These are phyloP conservation scores for Aspergillus biplanus DNA, from an alignment of 495 filamentous ascomycete species.

Conservation along the genomic window DNA sequence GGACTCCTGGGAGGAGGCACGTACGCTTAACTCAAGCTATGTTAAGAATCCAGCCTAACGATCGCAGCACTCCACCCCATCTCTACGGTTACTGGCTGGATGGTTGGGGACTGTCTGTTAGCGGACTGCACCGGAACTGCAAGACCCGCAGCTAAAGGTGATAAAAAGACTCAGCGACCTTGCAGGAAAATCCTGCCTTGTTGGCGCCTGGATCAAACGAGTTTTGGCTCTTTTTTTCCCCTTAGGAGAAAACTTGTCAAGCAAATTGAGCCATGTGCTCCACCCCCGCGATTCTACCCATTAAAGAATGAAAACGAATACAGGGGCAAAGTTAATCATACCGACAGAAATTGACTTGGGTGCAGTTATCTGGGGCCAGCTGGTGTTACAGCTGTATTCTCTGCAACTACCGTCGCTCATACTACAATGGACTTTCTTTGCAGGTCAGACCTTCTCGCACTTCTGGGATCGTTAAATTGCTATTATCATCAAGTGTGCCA, in stretches of 20 bases:
- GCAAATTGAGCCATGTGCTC: not conserved
- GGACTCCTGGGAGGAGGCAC: not conserved
- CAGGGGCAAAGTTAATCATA: not conserved
- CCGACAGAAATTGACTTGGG: constrained; percentile 21
- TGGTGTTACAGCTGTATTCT: constrained; percentile 22
- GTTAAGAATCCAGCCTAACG: no score
- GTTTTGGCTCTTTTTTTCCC: not conserved
- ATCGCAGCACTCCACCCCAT: no score
- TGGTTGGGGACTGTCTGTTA: not conserved
- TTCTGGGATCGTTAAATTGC: constrained; percentile 1
- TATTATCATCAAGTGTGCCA: not conserved
- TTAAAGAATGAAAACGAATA: not conserved
- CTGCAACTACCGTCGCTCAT: not conserved
- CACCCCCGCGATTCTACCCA: not conserved
- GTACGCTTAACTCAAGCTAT: no score
- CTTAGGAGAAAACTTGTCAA: not conserved
- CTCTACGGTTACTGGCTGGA: no score
- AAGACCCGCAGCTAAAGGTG: constrained; percentile 15
- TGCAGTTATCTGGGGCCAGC: constrained; percentile 28
- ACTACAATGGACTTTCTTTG: not conserved
- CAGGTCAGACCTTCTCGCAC: not conserved
- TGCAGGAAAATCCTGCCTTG: not conserved
- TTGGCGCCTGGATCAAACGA: constrained; percentile 1
- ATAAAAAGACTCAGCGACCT: constrained; percentile 8
- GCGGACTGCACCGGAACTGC: constrained; percentile 20